Base-by-base conservation (phyloP, 495 filamentous ascomycete species). In the Xylaria nigripes region DNA sequence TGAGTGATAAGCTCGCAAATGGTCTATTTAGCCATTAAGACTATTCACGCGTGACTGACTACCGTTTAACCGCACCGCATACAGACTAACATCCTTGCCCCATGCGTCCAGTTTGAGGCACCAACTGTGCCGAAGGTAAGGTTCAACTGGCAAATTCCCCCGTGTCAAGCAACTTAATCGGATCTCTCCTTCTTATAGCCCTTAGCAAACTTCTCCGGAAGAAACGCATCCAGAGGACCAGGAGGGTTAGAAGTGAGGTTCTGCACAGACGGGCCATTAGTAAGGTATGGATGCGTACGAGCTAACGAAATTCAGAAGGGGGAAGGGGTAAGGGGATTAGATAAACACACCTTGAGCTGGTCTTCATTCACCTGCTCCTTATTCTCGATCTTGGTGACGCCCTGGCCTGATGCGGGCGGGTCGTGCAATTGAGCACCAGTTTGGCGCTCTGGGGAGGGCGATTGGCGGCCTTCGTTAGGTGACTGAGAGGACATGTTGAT, bases 401-500 rank as follows among this genome's bases (percentile, higher is more conserved):
- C 80, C 58, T 85, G 76, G 57, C 88, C 83, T 41, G 73, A 70
- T 30, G 70, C 80, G 0, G 76, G 74, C 2, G 75, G 60, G 6
- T 80, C 81, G 34, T 74, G 65, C 44, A 81, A 71, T 69, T 96
- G 91, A 27, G 71, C 66, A 49, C 77, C 81, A n/a, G 76, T 65
- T 65, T 87, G 86, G 46, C 61, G 46, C 72, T 90, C 85, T 8
- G 87, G 89, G 16, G 81, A 72, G 13, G 92, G 92, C 9, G 92
- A 97, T 67, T 96, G 82, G 60, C 84, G 85, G 68, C 89, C 87
- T 62, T 76, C 61, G 68, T 58, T 60, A 24, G 34, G 32, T 6
- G 62, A 58, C 46, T 41, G 46, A 25, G 64, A 64, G 52, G 83
- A 83, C 83, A 85, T 85, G 63, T 48, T 75, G 50, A 40, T 22